Evolutionary conservation across 139 green algal genomes (phyloP).

Genomic region (Desmodesmus armatus): DNA sequence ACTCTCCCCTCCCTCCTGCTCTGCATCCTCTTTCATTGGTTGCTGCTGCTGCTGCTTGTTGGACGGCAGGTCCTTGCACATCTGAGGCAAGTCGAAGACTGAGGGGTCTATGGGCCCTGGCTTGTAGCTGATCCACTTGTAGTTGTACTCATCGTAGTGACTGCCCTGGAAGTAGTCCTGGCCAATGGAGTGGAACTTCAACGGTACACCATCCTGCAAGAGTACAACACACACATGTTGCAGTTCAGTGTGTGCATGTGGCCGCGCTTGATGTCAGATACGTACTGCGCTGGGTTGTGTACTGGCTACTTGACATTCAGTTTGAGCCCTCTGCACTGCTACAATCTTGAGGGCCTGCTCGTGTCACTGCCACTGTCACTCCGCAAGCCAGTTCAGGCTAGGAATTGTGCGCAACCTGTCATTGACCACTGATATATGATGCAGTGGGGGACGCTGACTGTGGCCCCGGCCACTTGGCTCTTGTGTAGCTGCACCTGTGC

Average conservation of each 20-base stretch:
- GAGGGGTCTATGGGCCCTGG: slow-evolving; percentile 25
- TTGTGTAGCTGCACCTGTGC: no score
- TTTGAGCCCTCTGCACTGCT: no score
- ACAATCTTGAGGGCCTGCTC: no score
- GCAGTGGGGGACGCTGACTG: no score
- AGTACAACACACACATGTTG: not conserved
- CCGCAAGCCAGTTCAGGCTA: no score
- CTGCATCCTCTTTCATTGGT: not conserved
- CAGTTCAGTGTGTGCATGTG: not conserved
- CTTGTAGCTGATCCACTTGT: slow-evolving; percentile 32
- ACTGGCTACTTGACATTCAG: no score
- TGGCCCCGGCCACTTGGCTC: no score
- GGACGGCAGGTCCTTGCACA: slow-evolving; percentile 3
- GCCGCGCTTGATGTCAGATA: no score
- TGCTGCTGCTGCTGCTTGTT: slow-evolving; percentile 1
- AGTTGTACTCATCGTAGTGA: slow-evolving; percentile 41
- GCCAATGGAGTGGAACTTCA: slow-evolving; percentile 31
- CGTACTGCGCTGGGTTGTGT: no score
- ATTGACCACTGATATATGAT: no score
- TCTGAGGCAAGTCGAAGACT: slow-evolving; percentile 28
- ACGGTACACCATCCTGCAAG: slow-evolving; percentile 11
- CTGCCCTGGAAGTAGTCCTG: slow-evolving; percentile 17
- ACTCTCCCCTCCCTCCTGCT: not conserved
- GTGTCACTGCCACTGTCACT: no score
- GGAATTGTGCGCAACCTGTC: no score